A percentile compares a stretch with the other conserved stretches of the same genome.
These are phyloP conservation scores for Cyclocybe aegerita DNA, from an alignment of 768 basidiomycete genomes.

Conservation along the genomic window DNA sequence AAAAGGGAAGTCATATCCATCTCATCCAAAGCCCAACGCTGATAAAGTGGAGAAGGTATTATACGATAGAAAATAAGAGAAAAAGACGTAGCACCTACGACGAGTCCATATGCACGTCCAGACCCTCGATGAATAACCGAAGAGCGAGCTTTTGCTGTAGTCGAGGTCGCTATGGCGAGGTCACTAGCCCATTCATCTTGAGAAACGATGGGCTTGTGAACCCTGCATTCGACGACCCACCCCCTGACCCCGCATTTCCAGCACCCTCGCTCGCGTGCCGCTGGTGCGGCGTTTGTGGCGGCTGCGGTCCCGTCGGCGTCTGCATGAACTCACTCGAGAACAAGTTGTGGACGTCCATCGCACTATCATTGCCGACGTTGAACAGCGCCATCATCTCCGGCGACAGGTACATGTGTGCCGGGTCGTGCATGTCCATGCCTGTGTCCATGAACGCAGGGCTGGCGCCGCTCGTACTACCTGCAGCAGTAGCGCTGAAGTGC, in stretches of 20 bases:
- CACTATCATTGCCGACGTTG: conserved; percentile 37
- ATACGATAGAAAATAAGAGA: too few relatives aligned
- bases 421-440: conserved; percentile 44
- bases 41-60: too few relatives aligned
- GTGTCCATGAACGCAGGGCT: conserved; percentile 35
- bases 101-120: too few relatives aligned
- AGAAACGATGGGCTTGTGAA: conserved; percentile 30
- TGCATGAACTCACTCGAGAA: conserved; percentile 28
- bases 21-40: too few relatives aligned
- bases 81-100: too few relatives aligned
- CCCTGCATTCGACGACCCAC: conserved; percentile 8
- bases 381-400: conserved; percentile 65
- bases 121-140: neutral
- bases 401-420: conserved; percentile 54
- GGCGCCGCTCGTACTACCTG: neutral
- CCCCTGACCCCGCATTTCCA: neutral
- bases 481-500: conserved; percentile 13
- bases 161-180: conserved; percentile 29
- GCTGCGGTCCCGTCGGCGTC: conserved; percentile 14
- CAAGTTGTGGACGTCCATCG: conserved; percentile 32
- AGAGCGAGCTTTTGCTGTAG: neutral
- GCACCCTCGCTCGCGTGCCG: neutral
- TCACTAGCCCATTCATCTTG: conserved; percentile 34
- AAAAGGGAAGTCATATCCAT: too few relatives aligned
- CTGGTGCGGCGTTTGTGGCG: conserved; percentile 9